Evolutionary conservation across 495 filamentous ascomycete species (phyloP).

Genomic region (Penicillium arizonense): DNA sequence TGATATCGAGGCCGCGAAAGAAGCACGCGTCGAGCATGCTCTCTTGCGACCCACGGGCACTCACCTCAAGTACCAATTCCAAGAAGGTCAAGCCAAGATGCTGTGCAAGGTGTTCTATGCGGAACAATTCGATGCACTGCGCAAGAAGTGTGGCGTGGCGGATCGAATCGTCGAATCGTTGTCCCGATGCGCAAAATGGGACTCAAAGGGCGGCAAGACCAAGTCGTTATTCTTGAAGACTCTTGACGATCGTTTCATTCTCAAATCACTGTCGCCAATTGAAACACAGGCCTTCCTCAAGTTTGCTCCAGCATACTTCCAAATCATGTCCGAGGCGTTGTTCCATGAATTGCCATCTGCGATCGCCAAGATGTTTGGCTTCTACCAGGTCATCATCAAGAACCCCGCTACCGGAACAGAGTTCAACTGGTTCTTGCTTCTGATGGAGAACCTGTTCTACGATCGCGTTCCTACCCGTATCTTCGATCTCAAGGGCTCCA

Average conservation of each 20-base stretch:
- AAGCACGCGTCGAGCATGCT: conserved; percentile 63
- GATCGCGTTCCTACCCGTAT: conserved; percentile 88
- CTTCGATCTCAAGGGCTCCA: conserved; percentile 96
- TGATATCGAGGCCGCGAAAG: conserved; percentile 45
- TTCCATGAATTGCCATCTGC: conserved; percentile 96
- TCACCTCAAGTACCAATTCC: conserved; percentile 92
- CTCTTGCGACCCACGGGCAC: conserved; percentile 81
- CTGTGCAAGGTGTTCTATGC: conserved; percentile 98
- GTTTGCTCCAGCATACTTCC: conserved; percentile 95
- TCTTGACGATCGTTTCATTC: conserved; percentile 87
- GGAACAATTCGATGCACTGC: conserved; percentile 94
- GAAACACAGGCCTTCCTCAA: conserved; percentile 92
- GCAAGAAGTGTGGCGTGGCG: conserved; percentile 86
- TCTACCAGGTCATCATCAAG: conserved; percentile 96
- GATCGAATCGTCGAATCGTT: conserved; percentile 94
- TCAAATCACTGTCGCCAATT: conserved; percentile 83
- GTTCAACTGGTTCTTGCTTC: conserved; percentile 88
- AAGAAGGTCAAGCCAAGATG: conserved; percentile 87
- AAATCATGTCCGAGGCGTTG: conserved; percentile 91
- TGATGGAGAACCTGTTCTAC: conserved; percentile 99
- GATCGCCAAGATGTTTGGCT: conserved; percentile 98
- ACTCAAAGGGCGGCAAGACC: conserved; percentile 96
- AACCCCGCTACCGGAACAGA: conserved; percentile 89
- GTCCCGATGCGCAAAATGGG: conserved; percentile 95
- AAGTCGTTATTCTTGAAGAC: conserved; percentile 99